Evolutionary conservation across 257 asterid genomes (phyloP), one percentile per base, ranked within the genome.

Genomic region (Nemophila menziesii): DNA sequence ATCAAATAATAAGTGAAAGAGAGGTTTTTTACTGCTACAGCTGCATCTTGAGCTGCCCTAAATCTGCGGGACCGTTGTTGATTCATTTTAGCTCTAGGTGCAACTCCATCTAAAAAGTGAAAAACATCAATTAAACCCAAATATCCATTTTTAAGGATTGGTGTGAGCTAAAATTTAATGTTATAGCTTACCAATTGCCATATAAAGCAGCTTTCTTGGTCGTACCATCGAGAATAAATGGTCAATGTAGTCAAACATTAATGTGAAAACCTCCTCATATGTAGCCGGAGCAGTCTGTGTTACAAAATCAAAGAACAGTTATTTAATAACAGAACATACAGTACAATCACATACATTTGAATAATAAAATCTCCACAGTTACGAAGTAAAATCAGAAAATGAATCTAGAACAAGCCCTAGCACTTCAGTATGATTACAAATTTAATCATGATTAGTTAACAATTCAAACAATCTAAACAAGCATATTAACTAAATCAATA

Each of bases 61-160:
- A 90, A 90, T 52, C 98, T 95, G 34, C 96, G 82, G 47, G 96
- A 52, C 29, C 98, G 73, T 69, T 90, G 98, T 74, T 90, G 98
- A 70, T 90, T 90, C 98, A 90, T 90, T 70, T 89, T 90, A 51
- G 98, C 96, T 68, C 96, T 78, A n/a, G 98, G 98, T 62, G 98
- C 98, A 71, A 90, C 98, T 45, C 96, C 98, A 71, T 90, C 98
- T 89, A 60, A 29, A 60, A 22, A 62, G 54, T 16, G 36, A n/a
- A n/a, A 39, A 51, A 48, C 46, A 43, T 41, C 29, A 18, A 48
- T 6, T 42, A 46, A 51, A 51, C 20, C 33, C 51, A 42, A 52
- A 38, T 40, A 29, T 52, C 48, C 48, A 49, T 27, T 52, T 26
- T 22, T 15, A 48, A 20, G 24, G 42, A 39, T n/a, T n/a, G 13